Base-by-base conservation (phyloP, 768 basidiomycete species). In the Russula griseocarnosa region DNA sequence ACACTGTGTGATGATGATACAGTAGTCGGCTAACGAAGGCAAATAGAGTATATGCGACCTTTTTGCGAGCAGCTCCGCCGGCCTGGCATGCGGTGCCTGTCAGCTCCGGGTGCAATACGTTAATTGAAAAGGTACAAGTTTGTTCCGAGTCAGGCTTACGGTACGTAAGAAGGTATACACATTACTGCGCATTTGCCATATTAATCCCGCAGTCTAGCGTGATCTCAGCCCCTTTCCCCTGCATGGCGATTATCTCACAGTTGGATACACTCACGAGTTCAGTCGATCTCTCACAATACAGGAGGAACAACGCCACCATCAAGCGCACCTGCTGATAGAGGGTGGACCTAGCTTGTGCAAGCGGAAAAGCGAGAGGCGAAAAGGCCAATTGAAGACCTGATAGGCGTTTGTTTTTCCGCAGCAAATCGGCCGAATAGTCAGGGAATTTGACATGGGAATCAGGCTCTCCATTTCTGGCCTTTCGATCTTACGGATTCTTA, bases 171-270 rank as follows among this genome's bases (percentile, higher is more conserved):
- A 5, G 5, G 47, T 16, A 30, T 46, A 6, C 4, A 14, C 16
- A 22, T 20, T 51, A 36, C 61, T 62, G 61, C 61, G 61, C 36
- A 62, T 55, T 50, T 62, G 18, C 61, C 61, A 14, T 38, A 49
- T 42, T 42, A 38, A 32, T 49, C 28, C 42, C 38, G 34, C 34
- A 34, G 34, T 34, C 3, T 16, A 38, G 38, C 16, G 16, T 40
- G 44, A 46, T 34, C 13, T n/a, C 34, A 26, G 20, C 28, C 16
- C 50, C 22, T 51, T 26, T 50, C 26, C 36, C 50, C 10, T 11
- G 11, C 16, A 11, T 5, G 0, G 10, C 22, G 4, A 49, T 24
- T 8, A 50, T 50, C 1, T 14, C 24, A 50, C 24, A 16, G 24
- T 50, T 28, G 26, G 26, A 18, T 26, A 28, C 49, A 26, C 10